Evolutionary conservation across 495 filamentous ascomycete species (phyloP), one percentile per base, ranked within the genome.

Genomic region (Xylaria intraflava): DNA sequence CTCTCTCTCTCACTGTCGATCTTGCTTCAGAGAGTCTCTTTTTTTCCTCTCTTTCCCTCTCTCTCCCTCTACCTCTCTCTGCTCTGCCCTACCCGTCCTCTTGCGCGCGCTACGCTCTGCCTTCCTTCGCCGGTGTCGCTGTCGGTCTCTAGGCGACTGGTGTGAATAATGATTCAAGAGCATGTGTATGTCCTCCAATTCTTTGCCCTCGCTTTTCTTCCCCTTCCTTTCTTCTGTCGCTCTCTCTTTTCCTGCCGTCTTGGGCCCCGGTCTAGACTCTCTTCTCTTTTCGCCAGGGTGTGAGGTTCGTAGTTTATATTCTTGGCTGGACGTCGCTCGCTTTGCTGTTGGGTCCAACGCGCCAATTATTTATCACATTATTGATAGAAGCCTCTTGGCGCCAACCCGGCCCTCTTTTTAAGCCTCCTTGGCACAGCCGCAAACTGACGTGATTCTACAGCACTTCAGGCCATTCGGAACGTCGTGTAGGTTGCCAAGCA

Each of bases 401-500:
- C 53, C 53, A 56, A 56, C 46, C 53, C 53, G 39, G 31, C 53
- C 46, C 46, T 56, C 53, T 46, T 56, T 56, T 45, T 56, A 56
- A 56, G 47, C 47, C 56, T 59, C 61, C 64, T 66, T 66, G 64
- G 64, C 64, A 64, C 58, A 57, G 27, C 51, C 47, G 51, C 40
- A 58, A n/a, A 60, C 64, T 64, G 61, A 66, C 64, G 53, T 61
- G 51, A 55, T 39, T 56, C 46, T 53, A 64, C 64, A 66, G 64
- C 64, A 64, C 61, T 66, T 55, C 64, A 66, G 64, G 55, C 61
- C 58, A 49, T 66, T 56, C 64, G 64, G 58, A 66, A 66, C 62
- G 64, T 63, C 49, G 64, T 66, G 64, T 66, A 66, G 45, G 64
- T 66, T 53, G 64, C 64, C 64, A 66, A 66, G 64, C 60, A 51